Percentiles rank a stretch among this genome's conserved stretches.
Conservation (phyloP, 495 filamentous ascomycete genomes). For the Xylaria palmicola region DNA sequence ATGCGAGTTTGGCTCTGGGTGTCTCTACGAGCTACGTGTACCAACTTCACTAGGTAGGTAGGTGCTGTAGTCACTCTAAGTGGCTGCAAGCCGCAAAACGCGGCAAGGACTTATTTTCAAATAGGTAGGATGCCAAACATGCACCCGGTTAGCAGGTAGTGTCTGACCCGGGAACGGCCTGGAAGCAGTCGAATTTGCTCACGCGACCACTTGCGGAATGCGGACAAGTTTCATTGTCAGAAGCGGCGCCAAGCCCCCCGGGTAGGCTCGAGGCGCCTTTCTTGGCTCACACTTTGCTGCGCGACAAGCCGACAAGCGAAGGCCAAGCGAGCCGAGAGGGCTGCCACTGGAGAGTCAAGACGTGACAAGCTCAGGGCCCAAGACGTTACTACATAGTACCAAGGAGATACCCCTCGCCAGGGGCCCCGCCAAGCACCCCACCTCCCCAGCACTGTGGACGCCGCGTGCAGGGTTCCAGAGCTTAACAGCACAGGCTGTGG, state of each 20-base stretch:
- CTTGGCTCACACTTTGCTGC: not conserved
- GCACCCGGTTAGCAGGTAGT: not conserved
- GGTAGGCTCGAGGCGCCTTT: slow-evolving; percentile 4
- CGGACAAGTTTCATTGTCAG: slow-evolving; percentile 12
- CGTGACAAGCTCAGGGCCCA: not conserved
- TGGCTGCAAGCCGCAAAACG: no score
- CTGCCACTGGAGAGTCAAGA: no score
- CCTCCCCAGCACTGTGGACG: not conserved
- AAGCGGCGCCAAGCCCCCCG: not conserved
- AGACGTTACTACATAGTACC: no score
- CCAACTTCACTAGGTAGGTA: no score
- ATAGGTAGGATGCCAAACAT: no score
- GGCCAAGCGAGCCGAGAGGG: slow-evolving; percentile 2
- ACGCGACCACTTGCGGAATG: slow-evolving; percentile 34
- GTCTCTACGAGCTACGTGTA: no score
- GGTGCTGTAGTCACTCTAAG: no score
- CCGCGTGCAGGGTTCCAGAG: slow-evolving; percentile 4
- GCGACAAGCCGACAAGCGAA: not conserved
- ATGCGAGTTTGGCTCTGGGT: no score
- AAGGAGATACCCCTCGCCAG: no score
- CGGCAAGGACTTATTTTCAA: not conserved
- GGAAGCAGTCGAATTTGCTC: slow-evolving; percentile 22
- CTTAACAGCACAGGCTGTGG: not conserved
- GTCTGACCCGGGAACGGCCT: not conserved
- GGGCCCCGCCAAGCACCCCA: no score